Conservation (phyloP, 73 alveolate genomes). For the Paramecium octaurelia region DNA sequence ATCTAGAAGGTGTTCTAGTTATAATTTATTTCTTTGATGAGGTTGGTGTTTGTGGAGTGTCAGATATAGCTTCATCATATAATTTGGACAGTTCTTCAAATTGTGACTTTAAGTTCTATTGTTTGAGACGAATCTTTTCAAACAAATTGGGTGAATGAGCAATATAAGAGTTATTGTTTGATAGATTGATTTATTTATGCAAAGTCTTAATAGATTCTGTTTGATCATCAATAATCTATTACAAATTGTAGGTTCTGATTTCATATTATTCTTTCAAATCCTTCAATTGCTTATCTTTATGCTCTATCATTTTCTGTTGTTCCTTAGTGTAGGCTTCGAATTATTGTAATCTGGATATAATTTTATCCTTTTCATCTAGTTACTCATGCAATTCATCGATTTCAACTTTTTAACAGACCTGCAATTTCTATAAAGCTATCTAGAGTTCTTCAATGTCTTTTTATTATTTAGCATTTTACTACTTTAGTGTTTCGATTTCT, state of each 20-base stretch:
- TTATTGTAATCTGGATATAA: neutral
- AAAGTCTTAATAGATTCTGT: neutral
- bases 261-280: neutral
- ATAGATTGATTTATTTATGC: neutral
- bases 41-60: neutral
- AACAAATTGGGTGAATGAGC: neutral
- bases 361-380: neutral
- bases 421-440: neutral
- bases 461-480: neutral
- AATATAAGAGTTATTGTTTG: neutral
- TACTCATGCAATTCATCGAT: neutral
- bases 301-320: neutral
- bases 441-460: neutral
- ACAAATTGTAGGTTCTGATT: neutral
- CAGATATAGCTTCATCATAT: neutral
- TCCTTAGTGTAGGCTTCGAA: neutral
- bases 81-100: neutral
- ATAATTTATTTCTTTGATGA: neutral
- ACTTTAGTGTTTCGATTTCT: neutral
- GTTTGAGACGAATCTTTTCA: neutral
- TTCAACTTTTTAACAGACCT: neutral
- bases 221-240: slow-evolving; percentile 8
- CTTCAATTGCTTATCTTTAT: neutral
- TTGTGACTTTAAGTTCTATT: neutral
- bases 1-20: neutral